Base-by-base conservation (phyloP, 2,329 filamentous ascomycete species). In the Emergomyces orientalis region DNA sequence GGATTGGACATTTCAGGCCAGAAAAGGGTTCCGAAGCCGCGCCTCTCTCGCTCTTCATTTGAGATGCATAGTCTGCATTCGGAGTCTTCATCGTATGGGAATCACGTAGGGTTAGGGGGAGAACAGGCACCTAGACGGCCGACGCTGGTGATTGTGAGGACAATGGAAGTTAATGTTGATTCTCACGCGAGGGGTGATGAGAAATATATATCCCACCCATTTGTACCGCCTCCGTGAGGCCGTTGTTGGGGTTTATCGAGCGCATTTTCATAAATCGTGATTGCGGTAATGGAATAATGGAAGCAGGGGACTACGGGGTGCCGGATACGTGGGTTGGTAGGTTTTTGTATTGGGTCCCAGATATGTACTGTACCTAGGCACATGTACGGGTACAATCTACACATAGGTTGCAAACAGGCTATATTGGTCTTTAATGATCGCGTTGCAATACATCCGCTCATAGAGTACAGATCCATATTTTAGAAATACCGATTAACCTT, bases 31-130 rank as follows among this genome's bases (percentile, higher is more conserved):
- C 32, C 45, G 7, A 41, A 34, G 8, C 8, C 27, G 27, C 59
- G 30, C 6, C n/a, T 60, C 17, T 22, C 32, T 22, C 37, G 27
- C n/a, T 9, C 59, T n/a, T 60, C 43, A 13, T 52, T 52, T 25
- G 59, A 60, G 43, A 49, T 60, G 59, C 43, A 60, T 43, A 49
- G 45, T 8, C 30, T 60, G 25, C 59, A 49, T 30, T 60, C 59
- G 3, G 59, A 52, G 19, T 27, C 25, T 14, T 49, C 41, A 19
- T 37, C 17, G n/a, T 37, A 30, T 39, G 59, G 45, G 17, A 49
- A 43, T 27, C 22, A 11, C 9, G 45, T 5, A 22, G 59, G 37
- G 41, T 14, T 49, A 39, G 22, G 47, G 32, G 59, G 52, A 6
- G 56, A 30, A 30, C 32, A 14, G 37, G 9, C 25, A 30, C 14